Percentiles rank a stretch among this genome's conserved stretches.
Conservation (phyloP, 768 basidiomycete genomes). For the Sarcomyxa edulis region DNA sequence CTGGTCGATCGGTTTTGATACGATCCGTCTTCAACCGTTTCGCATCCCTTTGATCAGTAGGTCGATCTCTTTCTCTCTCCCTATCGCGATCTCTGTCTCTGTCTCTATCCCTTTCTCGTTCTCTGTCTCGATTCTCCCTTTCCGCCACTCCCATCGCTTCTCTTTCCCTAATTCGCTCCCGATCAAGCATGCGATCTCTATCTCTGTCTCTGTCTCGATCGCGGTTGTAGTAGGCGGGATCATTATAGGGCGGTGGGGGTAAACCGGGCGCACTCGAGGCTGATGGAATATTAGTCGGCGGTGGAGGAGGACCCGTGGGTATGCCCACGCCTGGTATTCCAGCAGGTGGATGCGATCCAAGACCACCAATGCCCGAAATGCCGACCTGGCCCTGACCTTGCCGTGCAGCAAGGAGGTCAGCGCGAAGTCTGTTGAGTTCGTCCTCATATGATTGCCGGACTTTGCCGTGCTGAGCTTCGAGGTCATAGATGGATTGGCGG, state of each 20-base stretch:
- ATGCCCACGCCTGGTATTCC: conserved; percentile 5
- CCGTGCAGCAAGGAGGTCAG: conserved; percentile 56
- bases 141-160: conserved; percentile 1
- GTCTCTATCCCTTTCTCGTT: conserved; percentile 16
- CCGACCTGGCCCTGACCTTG: conserved; percentile 26
- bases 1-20: conserved; percentile 29
- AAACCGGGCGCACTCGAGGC: conserved; percentile 17
- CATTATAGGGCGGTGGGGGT: conserved; percentile 15
- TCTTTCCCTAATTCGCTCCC: conserved; percentile 4
- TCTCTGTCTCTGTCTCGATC: too few species aligned
- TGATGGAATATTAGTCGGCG: conserved; percentile 22
- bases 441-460: conserved; percentile 85
- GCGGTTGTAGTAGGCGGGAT: conserved; percentile 13
- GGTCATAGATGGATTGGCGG: conserved; percentile 84
- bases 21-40: conserved; percentile 50
- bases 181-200: neutral
- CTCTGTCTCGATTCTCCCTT: conserved; percentile 12
- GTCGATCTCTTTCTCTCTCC: conserved; percentile 31
- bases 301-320: conserved; percentile 17
- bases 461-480: conserved; percentile 85
- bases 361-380: conserved; percentile 11
- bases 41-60: conserved; percentile 44
- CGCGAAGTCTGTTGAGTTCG: conserved; percentile 67
- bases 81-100: conserved; percentile 25
- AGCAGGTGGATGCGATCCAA: too few species aligned